Evolutionary conservation across 1,284 basidiomycete species (phyloP).

Genomic region (Ceratobasidium sp.): DNA sequence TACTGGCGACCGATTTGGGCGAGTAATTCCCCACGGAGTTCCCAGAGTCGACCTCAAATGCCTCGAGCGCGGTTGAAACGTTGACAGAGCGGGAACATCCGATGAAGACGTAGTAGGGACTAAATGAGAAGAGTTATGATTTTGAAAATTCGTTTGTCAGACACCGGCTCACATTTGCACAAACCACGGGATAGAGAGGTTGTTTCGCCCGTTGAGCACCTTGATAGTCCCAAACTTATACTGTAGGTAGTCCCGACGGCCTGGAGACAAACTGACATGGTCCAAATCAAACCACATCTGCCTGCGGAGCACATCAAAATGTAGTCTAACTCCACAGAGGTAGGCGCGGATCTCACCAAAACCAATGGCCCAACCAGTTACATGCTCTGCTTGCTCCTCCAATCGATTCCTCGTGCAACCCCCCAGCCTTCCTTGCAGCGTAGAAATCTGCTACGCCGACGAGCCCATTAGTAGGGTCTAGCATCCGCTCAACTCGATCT

Average conservation of each 20-base stretch:
- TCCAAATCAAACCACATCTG: conserved; percentile 77
- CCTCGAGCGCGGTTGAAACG: conserved; percentile 70
- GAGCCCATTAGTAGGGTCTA: conserved; percentile 75
- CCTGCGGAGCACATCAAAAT: neutral
- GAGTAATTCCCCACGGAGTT: conserved; percentile 72
- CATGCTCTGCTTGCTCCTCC: conserved; percentile 78
- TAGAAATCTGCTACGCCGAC: conserved; percentile 86
- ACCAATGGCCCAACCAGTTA: conserved; percentile 81
- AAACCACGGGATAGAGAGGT: conserved; percentile 76
- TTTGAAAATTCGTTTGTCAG: conserved; percentile 52
- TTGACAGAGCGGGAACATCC: conserved; percentile 78
- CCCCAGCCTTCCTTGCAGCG: conserved; percentile 72
- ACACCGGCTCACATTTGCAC: conserved; percentile 67
- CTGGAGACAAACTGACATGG: conserved; percentile 78
- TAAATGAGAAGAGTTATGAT: conserved; percentile 51
- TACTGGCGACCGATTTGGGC: conserved; percentile 54
- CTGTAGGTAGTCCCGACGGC: conserved; percentile 81
- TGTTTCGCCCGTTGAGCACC: conserved; percentile 80
- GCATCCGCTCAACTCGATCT: conserved; percentile 78
- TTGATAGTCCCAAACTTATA: conserved; percentile 85
- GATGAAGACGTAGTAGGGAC: conserved; percentile 83
- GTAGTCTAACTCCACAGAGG: neutral
- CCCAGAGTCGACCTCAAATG: conserved; percentile 79
- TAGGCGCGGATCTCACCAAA: conserved; percentile 76
- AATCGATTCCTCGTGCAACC: conserved; percentile 73